Base-by-base conservation (phyloP, 2,329 filamentous ascomycete genomes). In the Lomentospora prolificans region DNA sequence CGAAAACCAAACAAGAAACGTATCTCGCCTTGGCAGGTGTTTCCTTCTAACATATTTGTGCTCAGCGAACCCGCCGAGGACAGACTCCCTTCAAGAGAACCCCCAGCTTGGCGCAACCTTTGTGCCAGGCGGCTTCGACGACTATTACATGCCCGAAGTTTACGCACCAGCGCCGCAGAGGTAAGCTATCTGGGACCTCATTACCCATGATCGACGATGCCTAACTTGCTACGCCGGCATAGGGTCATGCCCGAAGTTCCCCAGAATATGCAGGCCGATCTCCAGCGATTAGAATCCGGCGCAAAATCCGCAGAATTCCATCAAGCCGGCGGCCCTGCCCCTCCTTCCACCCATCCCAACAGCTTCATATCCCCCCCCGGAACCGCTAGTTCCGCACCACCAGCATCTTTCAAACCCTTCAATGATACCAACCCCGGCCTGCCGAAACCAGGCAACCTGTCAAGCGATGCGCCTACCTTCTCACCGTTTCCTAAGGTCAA, bases 171-270 rank as follows among this genome's bases (percentile, higher is more conserved):
- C 76, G 51, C 79, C 79, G 61, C 79, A 82, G 69, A 75, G 79
- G 79, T 82, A 65, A 64, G 76, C 17, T 27, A 31, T 19, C 14
- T 5, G n/a, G 10, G n/a, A n/a, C n/a, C n/a, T n/a, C n/a, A n/a
- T n/a, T n/a, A n/a, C n/a, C n/a, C n/a, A n/a, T n/a, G n/a, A n/a
- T n/a, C n/a, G n/a, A n/a, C n/a, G n/a, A n/a, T 58, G 50, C 27
- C 41, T 17, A 30, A 27, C 33, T 24, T 39, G 60, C 58, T 60
- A 53, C 56, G 58, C 51, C 52, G 53, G 60, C 67, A 62, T 70
- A 95, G 90, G 75, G 84, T 95, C 66, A 96, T 92, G 84, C 89
- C 90, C 69, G 90, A 96, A 78, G 90, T 96, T 62, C 90, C 92
- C 63, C 88, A 92, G 72, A 92, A 96, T 72, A 96, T 99, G 82